A percentile compares a stretch with the other conserved stretches of the same genome.
Conservation (phyloP, 306 rosid species). For the Corylus avellana region DNA sequence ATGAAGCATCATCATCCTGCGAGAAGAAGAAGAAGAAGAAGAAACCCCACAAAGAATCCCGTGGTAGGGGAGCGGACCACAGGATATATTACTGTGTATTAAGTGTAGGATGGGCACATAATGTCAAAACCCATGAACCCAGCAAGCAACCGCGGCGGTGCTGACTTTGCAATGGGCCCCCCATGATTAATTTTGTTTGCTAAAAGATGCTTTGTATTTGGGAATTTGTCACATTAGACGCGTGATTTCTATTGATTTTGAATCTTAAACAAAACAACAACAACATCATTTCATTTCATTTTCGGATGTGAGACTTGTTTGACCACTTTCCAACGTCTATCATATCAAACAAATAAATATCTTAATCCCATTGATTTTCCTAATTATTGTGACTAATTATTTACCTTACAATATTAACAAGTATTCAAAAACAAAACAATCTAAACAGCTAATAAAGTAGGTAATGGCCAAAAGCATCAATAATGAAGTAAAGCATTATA, state of each 20-base stretch:
- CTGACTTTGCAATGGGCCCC: not conserved
- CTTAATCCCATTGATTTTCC: too few species aligned
- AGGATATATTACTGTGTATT: not conserved
- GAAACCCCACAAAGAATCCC: not conserved
- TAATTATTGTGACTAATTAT: too few species aligned
- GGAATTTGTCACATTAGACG: slow-evolving; percentile 1
- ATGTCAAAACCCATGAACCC: not conserved
- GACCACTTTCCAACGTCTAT: not conserved
- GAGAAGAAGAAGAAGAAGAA: too few species aligned
- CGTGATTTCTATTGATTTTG: not conserved
- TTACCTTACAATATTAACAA: too few species aligned
- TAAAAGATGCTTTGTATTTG: not conserved
- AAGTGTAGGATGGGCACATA: not conserved
- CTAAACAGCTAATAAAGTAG: too few species aligned
- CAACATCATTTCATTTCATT: not conserved
- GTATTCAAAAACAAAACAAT: too few species aligned
- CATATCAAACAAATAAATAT: not conserved
- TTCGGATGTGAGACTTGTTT: not conserved
- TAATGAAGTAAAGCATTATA: too few species aligned
- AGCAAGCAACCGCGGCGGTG: slow-evolving; percentile 19
- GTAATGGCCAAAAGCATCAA: too few species aligned
- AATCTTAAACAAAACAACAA: not conserved
- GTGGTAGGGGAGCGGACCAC: slow-evolving; percentile 6
- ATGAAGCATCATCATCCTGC: not conserved
- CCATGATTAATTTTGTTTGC: not conserved